Evolutionary conservation across 495 filamentous ascomycete genomes (phyloP).

Genomic region (Neurospora tetraspora): DNA sequence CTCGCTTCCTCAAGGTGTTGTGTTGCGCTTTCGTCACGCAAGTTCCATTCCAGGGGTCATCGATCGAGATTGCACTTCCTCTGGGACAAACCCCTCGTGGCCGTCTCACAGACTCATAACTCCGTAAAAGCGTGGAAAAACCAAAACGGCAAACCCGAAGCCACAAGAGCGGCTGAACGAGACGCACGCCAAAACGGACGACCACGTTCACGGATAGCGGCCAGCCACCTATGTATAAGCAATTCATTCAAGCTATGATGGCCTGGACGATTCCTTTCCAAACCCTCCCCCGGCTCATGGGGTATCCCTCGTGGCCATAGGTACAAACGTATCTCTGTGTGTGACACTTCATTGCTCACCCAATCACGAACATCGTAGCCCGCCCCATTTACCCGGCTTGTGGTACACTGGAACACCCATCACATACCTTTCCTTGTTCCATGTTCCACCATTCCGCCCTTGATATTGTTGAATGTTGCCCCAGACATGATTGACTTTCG

Average conservation of each 20-base stretch:
- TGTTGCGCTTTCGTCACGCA: too few relatives aligned
- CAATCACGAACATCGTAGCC: background rate
- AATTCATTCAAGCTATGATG: background rate
- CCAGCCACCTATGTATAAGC: background rate
- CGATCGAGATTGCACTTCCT: background rate
- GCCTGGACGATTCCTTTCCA: background rate
- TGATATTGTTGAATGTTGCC: background rate
- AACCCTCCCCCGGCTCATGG: background rate
- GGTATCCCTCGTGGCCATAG: background rate
- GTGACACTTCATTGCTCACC: background rate
- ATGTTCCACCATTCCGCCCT: background rate
- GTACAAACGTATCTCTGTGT: background rate
- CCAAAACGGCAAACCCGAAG: background rate
- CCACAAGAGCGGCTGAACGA: background rate
- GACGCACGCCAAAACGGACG: background rate
- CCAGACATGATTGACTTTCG: background rate
- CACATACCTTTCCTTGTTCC: background rate
- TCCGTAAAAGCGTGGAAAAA: background rate
- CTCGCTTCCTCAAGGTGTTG: too few relatives aligned
- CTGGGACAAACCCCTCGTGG: background rate
- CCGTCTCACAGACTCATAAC: background rate
- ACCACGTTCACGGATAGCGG: background rate
- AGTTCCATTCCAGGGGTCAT: background rate
- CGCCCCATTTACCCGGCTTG: background rate
- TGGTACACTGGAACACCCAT: background rate